Conservation (phyloP, 2,329 filamentous ascomycete genomes). For the Hawksworthiomyces lignivorus region DNA sequence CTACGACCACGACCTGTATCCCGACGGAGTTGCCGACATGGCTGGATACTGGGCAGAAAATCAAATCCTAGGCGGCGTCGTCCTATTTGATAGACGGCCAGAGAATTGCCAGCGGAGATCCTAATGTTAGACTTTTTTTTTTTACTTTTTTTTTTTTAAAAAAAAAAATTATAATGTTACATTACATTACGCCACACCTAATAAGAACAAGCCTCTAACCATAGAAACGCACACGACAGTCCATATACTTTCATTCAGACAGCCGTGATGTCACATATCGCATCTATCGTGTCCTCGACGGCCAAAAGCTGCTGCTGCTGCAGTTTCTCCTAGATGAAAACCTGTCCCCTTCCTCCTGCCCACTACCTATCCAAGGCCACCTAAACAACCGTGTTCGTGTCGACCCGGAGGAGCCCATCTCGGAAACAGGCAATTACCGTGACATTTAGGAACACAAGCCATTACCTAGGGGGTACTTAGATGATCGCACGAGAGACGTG, state of each 20-base stretch:
- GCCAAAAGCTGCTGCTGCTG: conserved; percentile 16
- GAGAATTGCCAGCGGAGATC: too few relatives aligned
- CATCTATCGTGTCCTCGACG: conserved; percentile 16
- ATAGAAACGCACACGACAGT: too few relatives aligned
- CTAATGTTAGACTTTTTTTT: not conserved
- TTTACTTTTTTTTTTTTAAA: too few relatives aligned
- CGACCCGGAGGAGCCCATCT: conserved; percentile 20
- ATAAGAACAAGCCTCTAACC: too few relatives aligned
- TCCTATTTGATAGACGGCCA: conserved; percentile 15
- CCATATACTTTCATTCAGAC: conserved; percentile 17
- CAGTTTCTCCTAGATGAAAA: conserved; percentile 13
- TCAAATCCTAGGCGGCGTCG: conserved; percentile 20
- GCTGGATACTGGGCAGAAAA: conserved; percentile 23
- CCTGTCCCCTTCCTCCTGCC: not conserved
- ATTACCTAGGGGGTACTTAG: not conserved
- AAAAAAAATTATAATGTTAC: too few relatives aligned
- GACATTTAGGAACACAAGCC: conserved; percentile 21
- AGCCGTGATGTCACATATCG: conserved; percentile 14
- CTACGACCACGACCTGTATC: conserved; percentile 20
- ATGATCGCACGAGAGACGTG: conserved; percentile 3
- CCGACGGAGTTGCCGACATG: conserved; percentile 19
- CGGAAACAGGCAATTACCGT: conserved; percentile 19
- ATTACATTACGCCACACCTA: too few relatives aligned
- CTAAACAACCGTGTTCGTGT: conserved; percentile 17
- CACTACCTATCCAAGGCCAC: conserved; percentile 15